Conservation (phyloP, 2,329 filamentous ascomycete species). For the Raffaelea albimanens region DNA sequence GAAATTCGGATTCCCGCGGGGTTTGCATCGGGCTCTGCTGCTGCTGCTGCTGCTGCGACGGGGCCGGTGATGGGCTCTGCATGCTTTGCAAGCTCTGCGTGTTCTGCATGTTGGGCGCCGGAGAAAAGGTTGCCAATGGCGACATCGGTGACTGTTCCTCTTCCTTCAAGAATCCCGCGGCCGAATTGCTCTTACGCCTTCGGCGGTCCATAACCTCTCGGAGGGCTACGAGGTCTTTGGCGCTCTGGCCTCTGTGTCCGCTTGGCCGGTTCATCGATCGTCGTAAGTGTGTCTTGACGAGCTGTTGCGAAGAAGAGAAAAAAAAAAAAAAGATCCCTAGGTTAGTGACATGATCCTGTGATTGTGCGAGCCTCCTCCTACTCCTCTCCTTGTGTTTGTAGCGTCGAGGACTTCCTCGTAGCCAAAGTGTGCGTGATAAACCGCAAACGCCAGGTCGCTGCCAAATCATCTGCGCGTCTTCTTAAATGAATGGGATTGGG, state of each 20-base stretch:
- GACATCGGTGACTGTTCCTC: not conserved
- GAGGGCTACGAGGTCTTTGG: conserved; percentile 1
- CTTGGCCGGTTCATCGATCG: not conserved
- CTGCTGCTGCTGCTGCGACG: too few species aligned
- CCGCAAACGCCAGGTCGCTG: too few species aligned
- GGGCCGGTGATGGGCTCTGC: too few species aligned
- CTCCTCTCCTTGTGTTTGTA: not conserved
- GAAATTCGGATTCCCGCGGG: too few species aligned
- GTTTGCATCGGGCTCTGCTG: too few species aligned
- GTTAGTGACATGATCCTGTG: too few species aligned
- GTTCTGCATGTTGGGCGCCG: too few species aligned
- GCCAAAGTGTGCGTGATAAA: too few species aligned
- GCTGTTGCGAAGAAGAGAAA: not conserved
- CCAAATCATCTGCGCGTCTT: too few species aligned
- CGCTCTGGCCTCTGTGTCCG: not conserved
- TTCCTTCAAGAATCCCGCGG: too few species aligned
- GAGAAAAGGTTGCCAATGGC: too few species aligned
- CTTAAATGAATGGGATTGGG: not conserved
- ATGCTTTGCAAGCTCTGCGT: not conserved
- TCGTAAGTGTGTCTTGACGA: conserved; percentile 2
- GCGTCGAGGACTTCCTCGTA: too few species aligned
- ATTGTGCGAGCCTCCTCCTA: not conserved
- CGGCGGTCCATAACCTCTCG: conserved; percentile 6
- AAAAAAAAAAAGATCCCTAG: not conserved
- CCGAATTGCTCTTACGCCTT: conserved; percentile 2